Evolutionary conservation across 345 rosid genomes (phyloP).

Genomic region (Crucihimalaya himalaica): DNA sequence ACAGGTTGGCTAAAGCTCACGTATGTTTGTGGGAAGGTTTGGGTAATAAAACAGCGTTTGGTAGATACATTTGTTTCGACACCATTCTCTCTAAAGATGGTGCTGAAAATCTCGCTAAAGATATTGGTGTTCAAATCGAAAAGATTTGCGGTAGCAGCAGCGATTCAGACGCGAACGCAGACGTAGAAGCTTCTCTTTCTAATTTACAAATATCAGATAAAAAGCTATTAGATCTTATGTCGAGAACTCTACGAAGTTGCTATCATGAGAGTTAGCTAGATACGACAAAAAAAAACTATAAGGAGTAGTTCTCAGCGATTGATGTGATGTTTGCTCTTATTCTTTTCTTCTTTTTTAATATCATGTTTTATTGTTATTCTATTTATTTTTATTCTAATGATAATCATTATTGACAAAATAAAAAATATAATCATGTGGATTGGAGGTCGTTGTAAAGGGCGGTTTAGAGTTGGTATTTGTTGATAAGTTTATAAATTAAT

Average conservation of each 20-base stretch:
- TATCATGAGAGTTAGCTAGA: slow-evolving; percentile 32
- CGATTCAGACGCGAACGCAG: slow-evolving; percentile 17
- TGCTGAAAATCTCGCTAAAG: slow-evolving; percentile 52
- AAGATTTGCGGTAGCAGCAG: slow-evolving; percentile 49
- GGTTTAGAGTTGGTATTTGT: slow-evolving; percentile 27
- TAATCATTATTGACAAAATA: slow-evolving; percentile 5
- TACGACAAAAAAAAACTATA: not conserved
- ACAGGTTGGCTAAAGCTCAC: slow-evolving; percentile 69
- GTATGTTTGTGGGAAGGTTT: slow-evolving; percentile 59
- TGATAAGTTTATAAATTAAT: not conserved
- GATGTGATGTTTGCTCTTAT: slow-evolving; percentile 24
- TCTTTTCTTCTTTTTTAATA: slow-evolving; percentile 16
- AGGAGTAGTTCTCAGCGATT: slow-evolving; percentile 26
- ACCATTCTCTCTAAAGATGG: slow-evolving; percentile 48
- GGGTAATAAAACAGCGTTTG: slow-evolving; percentile 53
- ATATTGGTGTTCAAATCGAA: slow-evolving; percentile 53
- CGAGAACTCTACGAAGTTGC: slow-evolving; percentile 51
- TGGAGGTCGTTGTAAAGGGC: slow-evolving; percentile 18
- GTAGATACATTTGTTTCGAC: slow-evolving; percentile 74
- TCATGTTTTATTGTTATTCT: slow-evolving; percentile 5
- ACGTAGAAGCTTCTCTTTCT: not conserved
- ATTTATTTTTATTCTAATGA: not conserved
- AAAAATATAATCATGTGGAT: slow-evolving; percentile 1
- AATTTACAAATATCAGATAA: slow-evolving; percentile 49
- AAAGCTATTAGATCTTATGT: slow-evolving; percentile 57